These are phyloP conservation scores for Aspergillus costaricaensis DNA, from an alignment of 2,329 filamentous ascomycete species.

Conservation along the genomic window DNA sequence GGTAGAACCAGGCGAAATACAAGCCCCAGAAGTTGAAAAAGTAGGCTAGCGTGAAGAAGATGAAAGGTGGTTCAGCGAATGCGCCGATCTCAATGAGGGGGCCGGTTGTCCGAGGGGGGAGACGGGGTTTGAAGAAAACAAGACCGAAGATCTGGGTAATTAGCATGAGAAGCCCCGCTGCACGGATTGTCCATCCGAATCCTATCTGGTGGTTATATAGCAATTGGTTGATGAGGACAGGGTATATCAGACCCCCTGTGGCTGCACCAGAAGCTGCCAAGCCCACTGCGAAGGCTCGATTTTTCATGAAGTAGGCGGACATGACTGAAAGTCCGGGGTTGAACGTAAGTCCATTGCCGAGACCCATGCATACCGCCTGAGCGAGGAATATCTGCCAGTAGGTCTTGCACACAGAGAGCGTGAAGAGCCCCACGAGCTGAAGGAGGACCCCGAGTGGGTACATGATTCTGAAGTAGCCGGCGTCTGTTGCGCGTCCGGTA, in stretches of 20 bases:
- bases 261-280: constrained; percentile 38
- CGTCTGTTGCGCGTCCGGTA: constrained; percentile 43
- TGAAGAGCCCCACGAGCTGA: constrained; percentile 46
- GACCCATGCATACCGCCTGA: constrained; percentile 46
- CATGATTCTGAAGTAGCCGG: constrained; percentile 40
- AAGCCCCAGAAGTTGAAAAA: constrained; percentile 53
- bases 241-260: constrained; percentile 45
- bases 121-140: constrained; percentile 26
- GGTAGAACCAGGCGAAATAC: constrained; percentile 63
- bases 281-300: constrained; percentile 41
- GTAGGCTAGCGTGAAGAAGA: constrained; percentile 50
- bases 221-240: no score
- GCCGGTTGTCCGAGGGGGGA: constrained; percentile 45
- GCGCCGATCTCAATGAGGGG: constrained; percentile 59
- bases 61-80: constrained; percentile 59
- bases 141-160: no score
- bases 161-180: no score
- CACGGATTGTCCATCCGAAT: no score
- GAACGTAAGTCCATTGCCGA: constrained; percentile 47
- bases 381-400: constrained; percentile 54
- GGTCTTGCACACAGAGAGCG: constrained; percentile 42
- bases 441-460: constrained; percentile 30
- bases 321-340: constrained; percentile 43
- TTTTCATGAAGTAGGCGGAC: constrained; percentile 46
- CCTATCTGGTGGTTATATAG: no score